These are phyloP conservation scores for Tilletiopsis washingtonensis DNA, from an alignment of 1,284 basidiomycete genomes.

Conservation along the genomic window DNA sequence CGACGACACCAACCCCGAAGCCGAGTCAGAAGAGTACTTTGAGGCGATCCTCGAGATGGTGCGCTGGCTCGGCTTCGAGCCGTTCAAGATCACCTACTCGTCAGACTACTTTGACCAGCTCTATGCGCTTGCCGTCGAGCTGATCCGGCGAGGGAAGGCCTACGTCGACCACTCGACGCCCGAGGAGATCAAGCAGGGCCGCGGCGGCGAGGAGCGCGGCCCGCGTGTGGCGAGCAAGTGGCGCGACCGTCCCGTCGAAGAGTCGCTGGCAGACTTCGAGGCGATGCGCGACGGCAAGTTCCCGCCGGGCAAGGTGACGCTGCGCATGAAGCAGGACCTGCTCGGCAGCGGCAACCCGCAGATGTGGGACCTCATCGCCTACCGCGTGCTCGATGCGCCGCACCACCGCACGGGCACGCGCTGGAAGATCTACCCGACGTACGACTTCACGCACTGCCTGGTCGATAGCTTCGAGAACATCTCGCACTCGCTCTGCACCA, in stretches of 20 bases:
- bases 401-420: slow-evolving; percentile 89
- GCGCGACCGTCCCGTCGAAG: slow-evolving; percentile 70
- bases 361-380: slow-evolving; percentile 99
- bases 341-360: slow-evolving; percentile 81
- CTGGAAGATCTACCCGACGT: slow-evolving; percentile 85
- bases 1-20: slow-evolving; percentile 98
- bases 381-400: slow-evolving; percentile 79
- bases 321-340: slow-evolving; percentile 97
- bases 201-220: slow-evolving; percentile 74
- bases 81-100: slow-evolving; percentile 98
- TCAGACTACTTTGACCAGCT: slow-evolving; percentile 91
- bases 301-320: slow-evolving; percentile 76
- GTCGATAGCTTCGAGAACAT: slow-evolving; percentile 99
- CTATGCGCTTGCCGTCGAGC: slow-evolving; percentile 79
- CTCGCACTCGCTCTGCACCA: slow-evolving; percentile 94
- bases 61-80: slow-evolving; percentile 95
- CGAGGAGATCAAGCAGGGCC: slow-evolving; percentile 81
- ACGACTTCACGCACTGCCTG: slow-evolving; percentile 98
- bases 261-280: slow-evolving; percentile 80
- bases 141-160: slow-evolving; percentile 82
- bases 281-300: slow-evolving; percentile 88
- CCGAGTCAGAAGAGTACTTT: slow-evolving; percentile 91
- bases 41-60: slow-evolving; percentile 92
- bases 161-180: slow-evolving; percentile 95
- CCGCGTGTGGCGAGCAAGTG: slow-evolving; percentile 78